phyloP scores from a whole-genome alignment of 2,329 filamentous ascomycete genomes.

The Aspergillus chevalieri region DNA sequence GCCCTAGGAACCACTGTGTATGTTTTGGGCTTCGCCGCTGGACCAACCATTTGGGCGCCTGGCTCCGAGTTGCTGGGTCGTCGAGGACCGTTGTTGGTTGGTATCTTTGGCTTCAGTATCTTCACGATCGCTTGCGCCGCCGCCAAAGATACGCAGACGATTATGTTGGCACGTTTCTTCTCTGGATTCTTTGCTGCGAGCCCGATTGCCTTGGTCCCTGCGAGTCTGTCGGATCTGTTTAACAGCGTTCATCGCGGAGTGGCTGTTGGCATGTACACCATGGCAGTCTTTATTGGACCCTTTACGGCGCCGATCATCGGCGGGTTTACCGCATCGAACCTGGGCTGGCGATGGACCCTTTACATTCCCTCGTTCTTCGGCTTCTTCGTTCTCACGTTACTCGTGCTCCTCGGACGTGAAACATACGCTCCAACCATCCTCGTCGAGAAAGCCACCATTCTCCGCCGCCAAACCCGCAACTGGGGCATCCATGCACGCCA shows the following conservation, averaged over 20 bases:
- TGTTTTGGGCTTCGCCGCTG: slow-evolving; percentile 48
- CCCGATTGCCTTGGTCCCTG: slow-evolving; percentile 35
- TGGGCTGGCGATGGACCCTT: slow-evolving; percentile 46
- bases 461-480: slow-evolving; percentile 16
- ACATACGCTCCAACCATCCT: slow-evolving; percentile 43
- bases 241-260: slow-evolving; percentile 36
- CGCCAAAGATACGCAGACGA: slow-evolving; percentile 31
- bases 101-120: slow-evolving; percentile 34
- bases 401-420: slow-evolving; percentile 42
- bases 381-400: slow-evolving; percentile 34
- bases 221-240: slow-evolving; percentile 44
- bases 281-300: slow-evolving; percentile 43
- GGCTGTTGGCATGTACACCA: slow-evolving; percentile 42
- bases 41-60: slow-evolving; percentile 57
- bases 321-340: slow-evolving; percentile 43
- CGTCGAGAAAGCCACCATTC: slow-evolving; percentile 12
- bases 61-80: slow-evolving; percentile 54
- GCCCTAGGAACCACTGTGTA: slow-evolving; percentile 42
- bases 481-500: slow-evolving; percentile 18
- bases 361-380: slow-evolving; percentile 48
- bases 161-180: slow-evolving; percentile 40
- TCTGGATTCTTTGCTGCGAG: slow-evolving; percentile 38
- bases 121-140: slow-evolving; percentile 42
- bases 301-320: slow-evolving; percentile 44
- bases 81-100: slow-evolving; percentile 45